Base-by-base conservation (phyloP, 2,329 filamentous ascomycete species). In the Fusarium udum region DNA sequence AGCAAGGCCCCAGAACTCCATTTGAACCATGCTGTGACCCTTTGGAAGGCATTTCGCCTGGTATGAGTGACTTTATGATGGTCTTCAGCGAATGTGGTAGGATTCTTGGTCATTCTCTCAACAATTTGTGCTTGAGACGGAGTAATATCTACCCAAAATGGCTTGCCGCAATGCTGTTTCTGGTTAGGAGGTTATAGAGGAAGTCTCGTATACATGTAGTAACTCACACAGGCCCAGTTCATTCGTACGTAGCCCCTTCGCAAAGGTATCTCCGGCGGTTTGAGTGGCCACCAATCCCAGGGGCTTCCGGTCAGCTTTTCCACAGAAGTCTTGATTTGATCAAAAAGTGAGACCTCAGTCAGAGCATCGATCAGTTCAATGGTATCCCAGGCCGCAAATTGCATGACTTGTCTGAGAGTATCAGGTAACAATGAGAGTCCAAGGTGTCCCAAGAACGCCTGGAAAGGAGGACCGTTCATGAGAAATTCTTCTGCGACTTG, bases 221-320 rank as follows among this genome's bases (percentile, higher is more conserved):
- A 40, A 62, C 57, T 62, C 36, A 65, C 62, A n/a, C 57, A 62
- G 18, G 1, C 14, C 62, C 57, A 65, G 26, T 65, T 36, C 62
- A 65, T 53, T 28, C 62, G 34, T 16, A 53, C 16, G 11, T 62
- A 26, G 6, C 62, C 62, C 28, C 34, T 45, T 39, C 7, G 45
- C 22, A 65, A 20, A 43, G 57, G n/a, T 14, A 26, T 22, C 15
- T 28, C 37, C 3, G 62, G 62, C 31, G 46, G 12, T n/a, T 26
- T 11, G 12, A 65, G 26, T 15, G 46, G 57, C 62, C 57, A 62
- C 62, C 46, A 65, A 20, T 65, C 32, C 62, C 62, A 65, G 32
- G 57, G 46, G 16, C 57, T 62, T 3, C 58, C 62, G 8, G 62
- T 62, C 9, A 52, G 12, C 18, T 53, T 6, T 24, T 65, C 62